phyloP scores from a whole-genome alignment of 2,329 filamentous ascomycete genomes.

The Stemphylium beticola region DNA sequence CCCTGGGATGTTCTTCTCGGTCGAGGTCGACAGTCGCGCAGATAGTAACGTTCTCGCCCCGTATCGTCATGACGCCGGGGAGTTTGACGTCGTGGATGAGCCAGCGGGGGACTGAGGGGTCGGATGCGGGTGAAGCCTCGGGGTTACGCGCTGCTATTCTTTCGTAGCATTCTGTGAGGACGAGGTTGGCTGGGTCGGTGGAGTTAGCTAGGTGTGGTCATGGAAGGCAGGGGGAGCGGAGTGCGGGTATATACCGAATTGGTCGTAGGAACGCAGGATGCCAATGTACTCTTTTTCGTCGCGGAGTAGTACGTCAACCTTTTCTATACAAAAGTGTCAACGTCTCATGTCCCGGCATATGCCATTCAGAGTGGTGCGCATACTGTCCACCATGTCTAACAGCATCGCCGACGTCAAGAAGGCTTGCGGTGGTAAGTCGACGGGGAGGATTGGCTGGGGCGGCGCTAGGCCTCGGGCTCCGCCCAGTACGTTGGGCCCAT shows the following conservation, averaged over 20 bases:
- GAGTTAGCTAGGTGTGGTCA: slow-evolving; percentile 13
- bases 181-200: slow-evolving; percentile 75
- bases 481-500: slow-evolving; percentile 37
- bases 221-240: neutral
- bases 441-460: slow-evolving; percentile 36
- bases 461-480: slow-evolving; percentile 31
- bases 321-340: slow-evolving; percentile 67
- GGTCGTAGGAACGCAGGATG: slow-evolving; percentile 93
- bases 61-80: slow-evolving; percentile 86
- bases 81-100: slow-evolving; percentile 84
- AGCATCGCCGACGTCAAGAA: slow-evolving; percentile 97
- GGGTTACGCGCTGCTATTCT: slow-evolving; percentile 74
- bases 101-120: slow-evolving; percentile 39
- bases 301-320: slow-evolving; percentile 87
- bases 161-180: slow-evolving; percentile 91
- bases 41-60: slow-evolving; percentile 95
- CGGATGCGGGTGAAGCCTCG: slow-evolving; percentile 27
- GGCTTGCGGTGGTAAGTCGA: slow-evolving; percentile 82
- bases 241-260: slow-evolving; percentile 73
- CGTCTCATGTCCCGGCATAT: slow-evolving; percentile 8
- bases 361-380: slow-evolving; percentile 11
- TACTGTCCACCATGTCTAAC: slow-evolving; percentile 95
- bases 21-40: slow-evolving; percentile 97
- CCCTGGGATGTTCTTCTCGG: slow-evolving; percentile 86
- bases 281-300: slow-evolving; percentile 95